A percentile compares a stretch with the other conserved stretches of the same genome.
phyloP scores from a whole-genome alignment of 352 stramenopile species.

The Blastocystis sp. region DNA sequence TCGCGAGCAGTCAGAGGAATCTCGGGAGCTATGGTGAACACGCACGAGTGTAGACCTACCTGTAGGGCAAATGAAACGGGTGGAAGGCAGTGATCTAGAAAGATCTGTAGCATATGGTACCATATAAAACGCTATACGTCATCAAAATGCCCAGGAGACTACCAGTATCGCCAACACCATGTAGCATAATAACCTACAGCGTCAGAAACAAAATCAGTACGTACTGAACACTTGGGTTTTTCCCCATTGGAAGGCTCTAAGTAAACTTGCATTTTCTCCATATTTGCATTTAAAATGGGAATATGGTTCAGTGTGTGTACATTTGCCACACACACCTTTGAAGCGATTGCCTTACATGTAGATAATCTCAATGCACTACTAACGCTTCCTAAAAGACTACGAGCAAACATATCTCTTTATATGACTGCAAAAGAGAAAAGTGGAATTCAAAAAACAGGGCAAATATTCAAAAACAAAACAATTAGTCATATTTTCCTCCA shows the following conservation, averaged over 20 bases:
- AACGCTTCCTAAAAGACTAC: neutral
- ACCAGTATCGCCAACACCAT: conserved; percentile 44
- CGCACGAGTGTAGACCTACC: neutral
- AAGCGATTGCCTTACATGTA: neutral
- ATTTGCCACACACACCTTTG: neutral
- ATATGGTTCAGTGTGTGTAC: conserved; percentile 40
- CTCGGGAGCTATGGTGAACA: neutral
- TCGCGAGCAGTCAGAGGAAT: neutral
- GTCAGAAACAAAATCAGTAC: neutral
- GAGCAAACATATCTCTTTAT: conserved; percentile 14
- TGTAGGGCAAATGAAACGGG: conserved; percentile 41
- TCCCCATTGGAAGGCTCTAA: neutral
- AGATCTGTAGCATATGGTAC: conserved; percentile 43
- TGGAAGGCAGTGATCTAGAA: neutral
- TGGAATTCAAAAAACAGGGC: neutral
- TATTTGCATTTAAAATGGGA: conserved; percentile 22
- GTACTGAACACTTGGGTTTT: conserved; percentile 4
- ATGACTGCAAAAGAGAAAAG: neutral
- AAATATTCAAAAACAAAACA: neutral
- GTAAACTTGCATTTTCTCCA: neutral
- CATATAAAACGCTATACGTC: conserved; percentile 39
- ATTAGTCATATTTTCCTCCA: conserved; percentile 51
- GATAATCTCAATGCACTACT: neutral
- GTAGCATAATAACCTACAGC: conserved; percentile 54
- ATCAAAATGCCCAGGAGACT: neutral